Conservation (phyloP, 768 basidiomycete genomes). For the Crepidotus variabilis region DNA sequence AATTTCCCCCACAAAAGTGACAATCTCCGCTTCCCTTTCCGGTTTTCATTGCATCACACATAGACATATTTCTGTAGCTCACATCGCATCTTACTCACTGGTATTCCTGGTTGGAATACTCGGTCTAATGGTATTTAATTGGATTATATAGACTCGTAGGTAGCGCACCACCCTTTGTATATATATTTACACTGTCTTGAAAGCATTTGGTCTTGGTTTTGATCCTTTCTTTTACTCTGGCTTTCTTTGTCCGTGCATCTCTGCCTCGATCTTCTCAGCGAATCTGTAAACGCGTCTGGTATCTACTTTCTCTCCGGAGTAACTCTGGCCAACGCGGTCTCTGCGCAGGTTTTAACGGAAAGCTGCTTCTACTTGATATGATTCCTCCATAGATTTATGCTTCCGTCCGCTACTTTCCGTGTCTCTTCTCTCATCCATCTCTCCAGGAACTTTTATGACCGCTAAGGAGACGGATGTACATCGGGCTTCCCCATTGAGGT, state of each 20-base stretch:
- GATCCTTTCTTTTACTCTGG: slow-evolving; percentile 8
- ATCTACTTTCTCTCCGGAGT: not conserved
- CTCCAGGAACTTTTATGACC: not conserved
- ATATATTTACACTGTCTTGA: slow-evolving; percentile 15
- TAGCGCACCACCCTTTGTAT: slow-evolving; percentile 10
- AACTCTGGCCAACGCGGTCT: not conserved
- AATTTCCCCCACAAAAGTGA: slow-evolving; percentile 10
- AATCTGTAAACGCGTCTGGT: not conserved
- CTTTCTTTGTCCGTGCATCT: not conserved
- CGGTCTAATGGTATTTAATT: slow-evolving; percentile 22
- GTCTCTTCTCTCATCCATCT: not conserved
- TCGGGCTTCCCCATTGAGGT: not conserved
- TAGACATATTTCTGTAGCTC: slow-evolving; percentile 18
- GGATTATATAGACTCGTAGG: slow-evolving; percentile 12
- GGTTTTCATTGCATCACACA: slow-evolving; percentile 15
- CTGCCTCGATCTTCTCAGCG: not conserved
- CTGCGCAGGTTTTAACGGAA: not conserved
- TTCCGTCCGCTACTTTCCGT: too few species aligned
- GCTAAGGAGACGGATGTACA: not conserved
- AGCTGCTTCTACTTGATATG: not conserved
- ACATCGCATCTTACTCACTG: slow-evolving; percentile 14
- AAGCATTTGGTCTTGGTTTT: slow-evolving; percentile 6
- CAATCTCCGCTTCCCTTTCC: slow-evolving; percentile 17
- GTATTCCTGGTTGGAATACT: slow-evolving; percentile 19
- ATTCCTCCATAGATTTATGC: not conserved